These are phyloP conservation scores for Ceratocystis alfenasii DNA, from an alignment of 2,329 filamentous ascomycete species.

Conservation along the genomic window DNA sequence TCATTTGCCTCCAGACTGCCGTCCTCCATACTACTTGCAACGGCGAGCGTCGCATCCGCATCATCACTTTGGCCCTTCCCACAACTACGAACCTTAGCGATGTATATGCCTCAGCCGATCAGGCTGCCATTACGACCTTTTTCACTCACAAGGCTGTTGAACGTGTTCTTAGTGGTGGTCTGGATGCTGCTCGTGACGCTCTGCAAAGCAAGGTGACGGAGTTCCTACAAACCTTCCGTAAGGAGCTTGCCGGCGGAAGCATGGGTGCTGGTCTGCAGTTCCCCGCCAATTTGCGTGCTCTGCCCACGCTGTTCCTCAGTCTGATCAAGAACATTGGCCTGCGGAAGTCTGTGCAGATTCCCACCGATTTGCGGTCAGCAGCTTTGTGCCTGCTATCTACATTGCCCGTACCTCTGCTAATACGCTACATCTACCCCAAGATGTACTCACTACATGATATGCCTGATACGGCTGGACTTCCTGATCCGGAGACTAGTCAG, in stretches of 20 bases:
- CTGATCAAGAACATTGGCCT: constrained; percentile 94
- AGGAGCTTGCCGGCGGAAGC: constrained; percentile 89
- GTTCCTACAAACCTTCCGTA: constrained; percentile 87
- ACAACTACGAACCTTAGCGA: constrained; percentile 85
- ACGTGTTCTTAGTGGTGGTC: constrained; percentile 66
- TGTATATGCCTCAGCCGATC: constrained; percentile 88
- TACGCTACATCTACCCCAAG: constrained; percentile 82
- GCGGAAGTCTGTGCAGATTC: constrained; percentile 84
- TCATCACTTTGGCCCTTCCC: constrained; percentile 83
- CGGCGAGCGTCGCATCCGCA: constrained; percentile 86
- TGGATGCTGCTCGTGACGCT: constrained; percentile 83
- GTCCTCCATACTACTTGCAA: constrained; percentile 97
- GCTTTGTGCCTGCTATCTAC: constrained; percentile 91
- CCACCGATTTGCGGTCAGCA: constrained; percentile 83
- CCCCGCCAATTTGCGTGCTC: constrained; percentile 76
- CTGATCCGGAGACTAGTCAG: constrained; percentile 74
- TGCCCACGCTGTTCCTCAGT: constrained; percentile 83
- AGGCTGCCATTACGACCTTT: constrained; percentile 83
- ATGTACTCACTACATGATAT: constrained; percentile 89
- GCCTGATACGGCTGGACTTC: constrained; percentile 82
- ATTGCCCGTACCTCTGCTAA: constrained; percentile 73
- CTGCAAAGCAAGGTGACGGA: constrained; percentile 86
- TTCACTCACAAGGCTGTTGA: constrained; percentile 98
- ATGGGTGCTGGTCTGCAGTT: constrained; percentile 92
- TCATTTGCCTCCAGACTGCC: constrained; percentile 85